Base-by-base conservation (phyloP, 768 basidiomycete genomes). In the Sporobolomyces phaffii region DNA sequence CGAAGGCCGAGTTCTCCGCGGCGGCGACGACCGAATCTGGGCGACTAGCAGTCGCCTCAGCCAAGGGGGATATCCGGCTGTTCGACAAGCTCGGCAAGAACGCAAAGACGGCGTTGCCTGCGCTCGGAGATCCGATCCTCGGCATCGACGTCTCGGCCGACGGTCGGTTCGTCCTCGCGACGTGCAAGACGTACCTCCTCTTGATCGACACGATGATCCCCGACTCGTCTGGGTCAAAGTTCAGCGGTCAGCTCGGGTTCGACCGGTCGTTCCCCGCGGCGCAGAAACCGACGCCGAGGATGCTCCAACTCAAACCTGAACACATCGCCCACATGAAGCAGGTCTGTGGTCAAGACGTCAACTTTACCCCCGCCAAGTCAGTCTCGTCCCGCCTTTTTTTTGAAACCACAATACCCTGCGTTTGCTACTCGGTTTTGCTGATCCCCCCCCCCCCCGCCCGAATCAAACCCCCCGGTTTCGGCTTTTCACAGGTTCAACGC, bases 51-150 rank as follows among this genome's bases (percentile, higher is more conserved):
- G 88, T 99, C 15, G 92, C 90, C 40, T 92, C 90, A 73, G 88
- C 90, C 77, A 99, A 98, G 80, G 96, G 96, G 60, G 96, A 98
- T 76, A 89, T 99, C 72, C 82, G 93, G 43, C 81, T 99, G 61
- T 99, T 92, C 72, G 96, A 99, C 78, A 82, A 87, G 51, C 88
- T 99, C 71, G 96, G 96, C 48, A 99, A 98, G 83, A 98, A 91
- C 75, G 96, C 96, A 33, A 99, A 99, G 84, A 99, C 96, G 15
- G 91, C 93, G 17, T 80, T 99, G 40, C 92, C 93, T 38, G 89
- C 92, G 48, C 82, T 97, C 24, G 96, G 96, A 18, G 92, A 96
- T 78, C 90, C 94, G 49, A 97, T 99, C 74, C 78, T 90, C 56
- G 96, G 96, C 40, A 83, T 99, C 57, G 96, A 99, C 79, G 90